Percentiles rank a stretch among this genome's conserved stretches.
Conservation (phyloP, 2,329 filamentous ascomycete species). For the Colletotrichum aenigma region DNA sequence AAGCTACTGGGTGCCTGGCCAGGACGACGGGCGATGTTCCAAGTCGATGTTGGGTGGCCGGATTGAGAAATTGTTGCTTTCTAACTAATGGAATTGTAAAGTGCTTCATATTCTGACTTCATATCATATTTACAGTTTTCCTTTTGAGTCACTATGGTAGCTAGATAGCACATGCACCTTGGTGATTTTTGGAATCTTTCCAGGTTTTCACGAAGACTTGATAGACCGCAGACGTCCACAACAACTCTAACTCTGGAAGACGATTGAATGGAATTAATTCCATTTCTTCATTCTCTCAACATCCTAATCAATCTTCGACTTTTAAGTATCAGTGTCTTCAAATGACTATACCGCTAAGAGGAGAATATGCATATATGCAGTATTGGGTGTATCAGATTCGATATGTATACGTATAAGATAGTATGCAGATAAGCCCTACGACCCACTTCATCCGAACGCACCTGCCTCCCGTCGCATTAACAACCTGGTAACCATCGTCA, state of each 20-base stretch:
- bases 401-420: rapidly evolving
- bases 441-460: background rate
- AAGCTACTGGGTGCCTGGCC: background rate
- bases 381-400: background rate
- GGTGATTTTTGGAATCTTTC: background rate
- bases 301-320: rapidly evolving
- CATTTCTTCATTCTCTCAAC: rapidly evolving
- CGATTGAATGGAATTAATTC: rapidly evolving
- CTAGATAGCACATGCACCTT: background rate
- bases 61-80: background rate
- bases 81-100: rapidly evolving
- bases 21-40: background rate
- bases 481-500: background rate
- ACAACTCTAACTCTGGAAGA: rapidly evolving
- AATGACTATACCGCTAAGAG: background rate
- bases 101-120: background rate
- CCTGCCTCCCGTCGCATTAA: background rate
- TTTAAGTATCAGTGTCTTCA: rapidly evolving
- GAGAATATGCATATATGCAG: rapidly evolving
- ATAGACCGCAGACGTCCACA: background rate
- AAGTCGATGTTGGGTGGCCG: background rate
- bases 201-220: background rate
- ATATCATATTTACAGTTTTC: background rate
- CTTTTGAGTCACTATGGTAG: background rate
- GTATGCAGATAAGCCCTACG: background rate